Percentiles rank a stretch among this genome's conserved stretches.
Evolutionary conservation across 371 early-diverging fungal species (phyloP).

Genomic region (Mortierella sp.): DNA sequence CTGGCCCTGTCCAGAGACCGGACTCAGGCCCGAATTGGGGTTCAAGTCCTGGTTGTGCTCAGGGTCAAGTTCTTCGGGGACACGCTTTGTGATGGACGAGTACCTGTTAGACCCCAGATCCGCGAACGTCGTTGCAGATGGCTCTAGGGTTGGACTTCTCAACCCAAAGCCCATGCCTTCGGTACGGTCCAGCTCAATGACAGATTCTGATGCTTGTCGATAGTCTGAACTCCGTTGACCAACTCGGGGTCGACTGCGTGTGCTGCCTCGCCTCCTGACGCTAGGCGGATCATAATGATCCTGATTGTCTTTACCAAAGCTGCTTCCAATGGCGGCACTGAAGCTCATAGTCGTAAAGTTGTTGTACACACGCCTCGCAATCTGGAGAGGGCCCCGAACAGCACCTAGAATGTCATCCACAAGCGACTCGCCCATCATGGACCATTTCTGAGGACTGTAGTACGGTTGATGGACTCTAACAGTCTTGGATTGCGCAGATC

Average conservation of each 20-base stretch:
- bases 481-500: constrained; percentile 16
- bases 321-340: neutral
- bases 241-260: constrained; percentile 1
- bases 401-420: constrained; percentile 50
- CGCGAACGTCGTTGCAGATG: neutral
- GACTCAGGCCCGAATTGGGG: too few relatives aligned
- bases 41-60: too few relatives aligned
- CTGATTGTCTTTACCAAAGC: neutral
- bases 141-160: too few relatives aligned
- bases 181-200: constrained; percentile 25
- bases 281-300: constrained; percentile 16
- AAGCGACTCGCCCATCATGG: constrained; percentile 45
- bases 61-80: neutral
- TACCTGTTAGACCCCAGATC: neutral
- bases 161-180: neutral
- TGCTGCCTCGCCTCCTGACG: constrained; percentile 6
- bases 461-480: constrained; percentile 17
- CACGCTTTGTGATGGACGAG: constrained; percentile 1
- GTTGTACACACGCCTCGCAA: constrained; percentile 41
- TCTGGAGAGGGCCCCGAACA: constrained; percentile 42
- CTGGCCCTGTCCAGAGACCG: neutral
- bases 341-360: constrained; percentile 30
- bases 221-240: constrained; percentile 17
- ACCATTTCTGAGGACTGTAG: constrained; percentile 34
- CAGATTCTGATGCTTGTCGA: constrained; percentile 19